These are phyloP conservation scores for Boletus sp. DNA, from an alignment of 768 basidiomycete genomes.

Conservation along the genomic window DNA sequence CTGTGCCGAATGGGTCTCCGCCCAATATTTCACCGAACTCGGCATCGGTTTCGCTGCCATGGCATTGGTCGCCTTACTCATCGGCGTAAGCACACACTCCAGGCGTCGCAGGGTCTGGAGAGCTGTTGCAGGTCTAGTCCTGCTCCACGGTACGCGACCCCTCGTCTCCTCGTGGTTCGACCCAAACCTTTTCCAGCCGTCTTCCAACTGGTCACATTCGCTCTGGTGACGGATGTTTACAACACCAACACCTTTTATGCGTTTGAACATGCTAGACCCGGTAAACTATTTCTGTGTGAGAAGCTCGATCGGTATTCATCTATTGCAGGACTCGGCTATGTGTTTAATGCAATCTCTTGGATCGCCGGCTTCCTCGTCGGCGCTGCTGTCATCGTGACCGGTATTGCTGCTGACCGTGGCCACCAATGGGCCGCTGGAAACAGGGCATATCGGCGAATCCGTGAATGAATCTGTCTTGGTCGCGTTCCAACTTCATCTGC, in stretches of 20 bases:
- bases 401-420: conserved; percentile 46
- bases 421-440: conserved; percentile 77
- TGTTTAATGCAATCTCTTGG: conserved; percentile 62
- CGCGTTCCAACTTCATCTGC: not conserved
- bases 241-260: conserved; percentile 41
- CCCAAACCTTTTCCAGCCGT: conserved; percentile 36
- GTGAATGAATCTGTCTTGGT: conserved; percentile 10
- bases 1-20: conserved; percentile 70
- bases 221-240: conserved; percentile 61
- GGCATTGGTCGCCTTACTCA: conserved; percentile 53
- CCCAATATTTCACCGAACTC: conserved; percentile 62
- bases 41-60: conserved; percentile 61
- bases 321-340: conserved; percentile 54
- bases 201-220: conserved; percentile 60
- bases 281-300: conserved; percentile 37
- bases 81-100: conserved; percentile 72
- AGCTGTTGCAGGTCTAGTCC: conserved; percentile 61
- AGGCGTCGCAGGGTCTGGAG: conserved; percentile 75
- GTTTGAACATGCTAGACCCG: conserved; percentile 58
- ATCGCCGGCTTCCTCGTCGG: conserved; percentile 49
- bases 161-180: not conserved
- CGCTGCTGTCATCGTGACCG: conserved; percentile 56
- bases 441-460: conserved; percentile 51
- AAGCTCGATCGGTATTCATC: not conserved
- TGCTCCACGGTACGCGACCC: conserved; percentile 49